Base-by-base conservation (phyloP, 2,329 filamentous ascomycete genomes). In the Stagonosporopsis chrysanthemi region DNA sequence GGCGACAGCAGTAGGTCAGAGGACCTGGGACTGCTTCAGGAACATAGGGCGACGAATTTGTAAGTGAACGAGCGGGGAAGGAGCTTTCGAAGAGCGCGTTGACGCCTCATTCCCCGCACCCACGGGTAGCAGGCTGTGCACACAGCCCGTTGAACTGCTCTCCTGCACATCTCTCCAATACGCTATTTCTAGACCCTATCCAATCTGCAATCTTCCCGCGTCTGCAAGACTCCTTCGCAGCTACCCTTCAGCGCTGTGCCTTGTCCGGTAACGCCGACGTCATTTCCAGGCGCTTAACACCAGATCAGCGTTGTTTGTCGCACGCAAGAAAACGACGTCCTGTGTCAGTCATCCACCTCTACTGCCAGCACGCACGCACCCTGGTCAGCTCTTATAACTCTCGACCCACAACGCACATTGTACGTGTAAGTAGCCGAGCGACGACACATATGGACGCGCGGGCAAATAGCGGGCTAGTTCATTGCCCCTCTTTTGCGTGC, bases 401-500 rank as follows among this genome's bases (percentile, higher is more conserved):
- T n/a, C 35, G 35, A 23, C 50, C 33, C 48, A 47, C 45, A 47
- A 35, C 45, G 47, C 51, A 42, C 9, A 36, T 42, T 24, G 52
- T 56, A 53, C 49, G 50, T 58, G 50, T 53, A 39, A 26, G 33
- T 46, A 24, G 11, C 29, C 33, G 45, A 22, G 31, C 52, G 42
- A 40, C 42, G 35, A 49, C 40, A 50, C 49, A 39, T 40, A 12
- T 19, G 28, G 45, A 48, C 60, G 46, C 48, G 50, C 55, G 47
- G 49, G 51, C 58, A n/a, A n/a, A n/a, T n/a, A n/a, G n/a, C n/a
- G n/a, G n/a, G n/a, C n/a, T 41, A 55, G 49, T 42, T 52, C 52
- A 55, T 50, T 61, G 55, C 64, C 62, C 62, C 64, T 65, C 66
- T 49, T 60, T 52, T 9, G 31, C 6, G 3, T 15, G 31, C 31